Evolutionary conservation across 1,284 basidiomycete species (phyloP), one percentile per base, ranked within the genome.

Genomic region (Xerocomus minutiporus): DNA sequence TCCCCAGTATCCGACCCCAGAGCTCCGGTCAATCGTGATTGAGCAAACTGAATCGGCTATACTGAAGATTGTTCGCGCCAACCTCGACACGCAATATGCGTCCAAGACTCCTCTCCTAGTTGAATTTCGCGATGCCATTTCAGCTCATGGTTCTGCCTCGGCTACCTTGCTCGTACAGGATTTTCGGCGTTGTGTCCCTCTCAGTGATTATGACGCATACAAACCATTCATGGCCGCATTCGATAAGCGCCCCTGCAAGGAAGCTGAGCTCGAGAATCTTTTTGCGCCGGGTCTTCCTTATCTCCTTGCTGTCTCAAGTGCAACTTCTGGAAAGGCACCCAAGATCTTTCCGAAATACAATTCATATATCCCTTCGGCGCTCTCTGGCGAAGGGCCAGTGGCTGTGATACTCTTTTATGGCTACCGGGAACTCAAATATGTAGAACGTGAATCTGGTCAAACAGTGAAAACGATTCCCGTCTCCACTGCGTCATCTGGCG

Each of bases 261-360:
- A 53, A 28, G 26, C 32, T 7, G 51, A 55, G 4, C n/a, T 60
- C 11, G 35, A 42, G n/a, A 51, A 60, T 23, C 50, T 60, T 17
- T 48, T 60, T 13, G 42, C 59, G 3, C 59, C 57, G 1, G 59
- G 59, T 17, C 26, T 61, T 4, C 57, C 59, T 12, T 17, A 35
- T 25, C 44, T 41, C 20, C 23, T 60, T 11, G 51, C 50, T 1
- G 9, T 44, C 3, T 50, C 59, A 1, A 61, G 59, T 36, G 36
- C 52, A 1, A 61, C 59, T 17, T 59, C 57, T 5, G 58, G 55
- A 15, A 47, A 17, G 23, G 25, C 1, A 5, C 38, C 50, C 3
- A 59, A 47, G 23, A 23, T 50, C 5, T 29, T 51, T 20, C 47
- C 55, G 4, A 52, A 34, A 12, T 38, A 46, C n/a, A 5, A 20